phyloP scores from a whole-genome alignment of 805 yeast species.

The Brettanomyces custersianus region DNA sequence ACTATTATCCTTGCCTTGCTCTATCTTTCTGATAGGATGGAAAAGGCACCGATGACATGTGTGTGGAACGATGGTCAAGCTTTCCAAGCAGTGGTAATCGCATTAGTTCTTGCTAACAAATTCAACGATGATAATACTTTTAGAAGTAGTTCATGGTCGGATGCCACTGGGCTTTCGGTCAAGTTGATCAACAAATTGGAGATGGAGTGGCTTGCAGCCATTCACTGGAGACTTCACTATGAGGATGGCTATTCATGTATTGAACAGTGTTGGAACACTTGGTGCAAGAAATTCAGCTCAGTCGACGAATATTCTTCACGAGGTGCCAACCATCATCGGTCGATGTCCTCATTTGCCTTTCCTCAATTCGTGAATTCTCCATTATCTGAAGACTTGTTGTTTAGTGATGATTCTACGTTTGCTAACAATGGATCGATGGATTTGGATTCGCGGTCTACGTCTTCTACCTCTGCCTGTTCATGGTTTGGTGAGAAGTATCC shows the following conservation, averaged over 20 bases:
- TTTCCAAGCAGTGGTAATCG: conserved; percentile 51
- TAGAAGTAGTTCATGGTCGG: conserved; percentile 90
- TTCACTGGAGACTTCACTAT: conserved; percentile 25
- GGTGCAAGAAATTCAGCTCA: conserved; percentile 24
- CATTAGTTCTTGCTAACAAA: conserved; percentile 82
- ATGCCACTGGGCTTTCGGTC: conserved; percentile 79
- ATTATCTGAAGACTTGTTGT: background rate
- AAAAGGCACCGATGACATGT: conserved; percentile 25
- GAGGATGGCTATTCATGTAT: conserved; percentile 23
- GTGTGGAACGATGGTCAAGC: conserved; percentile 24
- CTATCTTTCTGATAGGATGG: conserved; percentile 54
- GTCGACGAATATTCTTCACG: background rate
- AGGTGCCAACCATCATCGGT: background rate
- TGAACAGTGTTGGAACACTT: conserved; percentile 28
- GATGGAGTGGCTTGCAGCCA: conserved; percentile 34
- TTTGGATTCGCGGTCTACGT: background rate
- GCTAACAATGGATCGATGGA: background rate
- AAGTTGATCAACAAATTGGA: conserved; percentile 56
- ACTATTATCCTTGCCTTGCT: conserved; percentile 75
- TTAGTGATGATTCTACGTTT: background rate
- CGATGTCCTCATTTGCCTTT: background rate
- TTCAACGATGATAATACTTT: conserved; percentile 95
- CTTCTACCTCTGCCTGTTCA: background rate
- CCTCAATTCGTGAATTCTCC: background rate
- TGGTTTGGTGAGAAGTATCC: background rate